phyloP scores from a whole-genome alignment of 257 asterid genomes.

The Leonotis leonurus region DNA sequence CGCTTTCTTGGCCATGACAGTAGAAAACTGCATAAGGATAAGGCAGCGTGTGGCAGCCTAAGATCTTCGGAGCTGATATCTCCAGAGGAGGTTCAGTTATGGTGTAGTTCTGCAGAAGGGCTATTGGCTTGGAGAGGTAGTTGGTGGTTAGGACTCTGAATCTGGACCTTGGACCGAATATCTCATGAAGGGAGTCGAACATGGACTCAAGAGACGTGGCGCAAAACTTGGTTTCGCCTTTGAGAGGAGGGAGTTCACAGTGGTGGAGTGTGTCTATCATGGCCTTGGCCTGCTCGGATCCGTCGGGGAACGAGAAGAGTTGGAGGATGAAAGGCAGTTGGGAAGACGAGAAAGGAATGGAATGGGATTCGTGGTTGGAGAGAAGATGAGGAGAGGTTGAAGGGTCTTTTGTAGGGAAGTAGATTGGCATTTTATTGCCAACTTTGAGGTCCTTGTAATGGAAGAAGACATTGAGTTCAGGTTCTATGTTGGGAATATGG shows the following conservation, averaged over 20 bases:
- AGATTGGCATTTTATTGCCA: conserved; percentile 45
- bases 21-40: conserved; percentile 81
- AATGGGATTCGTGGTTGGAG: conserved; percentile 47
- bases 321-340: conserved; percentile 37
- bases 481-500: conserved; percentile 29
- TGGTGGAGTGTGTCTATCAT: conserved; percentile 52
- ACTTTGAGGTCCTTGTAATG: conserved; percentile 30
- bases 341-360: conserved; percentile 60
- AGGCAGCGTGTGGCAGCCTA: conserved; percentile 71
- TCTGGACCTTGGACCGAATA: conserved; percentile 27
- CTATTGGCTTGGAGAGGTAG: conserved; percentile 21
- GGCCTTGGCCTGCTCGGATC: conserved; percentile 61
- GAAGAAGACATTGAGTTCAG: conserved; percentile 59
- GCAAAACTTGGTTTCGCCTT: conserved; percentile 70
- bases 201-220: conserved; percentile 65
- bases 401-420: conserved; percentile 45
- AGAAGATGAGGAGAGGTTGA: conserved; percentile 57
- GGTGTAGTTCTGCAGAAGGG: conserved; percentile 54
- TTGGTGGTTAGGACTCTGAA: conserved; percentile 42
- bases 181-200: conserved; percentile 39
- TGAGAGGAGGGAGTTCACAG: conserved; percentile 52
- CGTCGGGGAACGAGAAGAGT: conserved; percentile 36
- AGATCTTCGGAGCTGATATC: conserved; percentile 26
- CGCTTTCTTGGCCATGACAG: conserved; percentile 61
- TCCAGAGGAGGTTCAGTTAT: conserved; percentile 28